Base-by-base conservation (phyloP, 345 rosid species). In the Physaria fendleri region DNA sequence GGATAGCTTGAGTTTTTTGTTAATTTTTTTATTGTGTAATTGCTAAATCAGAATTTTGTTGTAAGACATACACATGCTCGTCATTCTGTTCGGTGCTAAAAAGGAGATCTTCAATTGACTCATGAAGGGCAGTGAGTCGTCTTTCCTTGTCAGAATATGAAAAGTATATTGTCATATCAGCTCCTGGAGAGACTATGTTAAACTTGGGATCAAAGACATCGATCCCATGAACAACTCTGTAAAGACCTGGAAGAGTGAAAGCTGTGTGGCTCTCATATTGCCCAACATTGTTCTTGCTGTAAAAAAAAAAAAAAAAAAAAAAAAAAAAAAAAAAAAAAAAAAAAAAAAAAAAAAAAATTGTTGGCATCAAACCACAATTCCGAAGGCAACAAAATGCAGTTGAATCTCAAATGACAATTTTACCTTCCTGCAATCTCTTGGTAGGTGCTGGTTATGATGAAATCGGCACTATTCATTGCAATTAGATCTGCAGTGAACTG, bases 111-210 rank as follows among this genome's bases (percentile, higher is more conserved):
- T 81, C 79, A 57, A 84, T 79, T 34, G 76, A 66, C 33, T 71
- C 76, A 22, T 77, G 90, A 16, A 78, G 69, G 42, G 80, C 76
- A 29, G 77, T 65, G 50, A 81, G 83, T 59, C 85, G 77, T 42
- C 54, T 74, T 64, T 76, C 75, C 66, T 68, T 54, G 27, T 81
- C 79, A 51, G 74, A 72, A 62, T 77, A 81, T 6, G 90, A 80
- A 61, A 79, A 81, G 27, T 81, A 81, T 59, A 84, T 76, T 55
- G 76, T 57, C 85, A 78, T 78, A 54, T 84, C 85, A 29, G 85
- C 87, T 17, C 83, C 87, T 28, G 85, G 90, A 29, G 87, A 81
- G 34, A 79, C 90, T 12, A 81, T 81, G 15, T 79, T 84, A 56
- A 84, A 81, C 68, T 81, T 81, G 5, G 90, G 81, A 68, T 81